These are phyloP conservation scores for Stagonosporopsis rhizophila DNA, from an alignment of 2,329 filamentous ascomycete genomes.

Conservation along the genomic window DNA sequence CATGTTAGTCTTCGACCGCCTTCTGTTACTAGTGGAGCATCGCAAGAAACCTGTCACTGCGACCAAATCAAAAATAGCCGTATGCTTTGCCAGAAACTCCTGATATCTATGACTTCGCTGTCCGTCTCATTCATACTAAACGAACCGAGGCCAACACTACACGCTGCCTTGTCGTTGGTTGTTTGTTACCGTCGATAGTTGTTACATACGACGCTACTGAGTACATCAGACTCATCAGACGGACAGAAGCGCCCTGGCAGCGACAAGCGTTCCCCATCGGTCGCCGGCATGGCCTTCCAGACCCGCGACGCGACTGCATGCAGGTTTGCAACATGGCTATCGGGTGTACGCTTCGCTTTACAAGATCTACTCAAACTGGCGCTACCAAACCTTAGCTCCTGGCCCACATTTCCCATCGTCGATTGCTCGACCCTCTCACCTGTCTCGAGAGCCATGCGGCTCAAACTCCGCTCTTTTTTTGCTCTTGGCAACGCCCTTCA, in stretches of 20 bases:
- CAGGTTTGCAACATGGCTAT: constrained; percentile 4
- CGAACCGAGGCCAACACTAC: neutral
- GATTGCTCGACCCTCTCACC: neutral
- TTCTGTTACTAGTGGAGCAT: neutral
- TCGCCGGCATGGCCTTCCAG: neutral
- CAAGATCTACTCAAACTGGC: neutral
- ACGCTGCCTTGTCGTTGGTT: constrained; percentile 4
- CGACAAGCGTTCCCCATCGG: neutral
- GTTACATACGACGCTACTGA: no score
- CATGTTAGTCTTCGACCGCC: neutral
- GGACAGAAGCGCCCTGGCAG: no score
- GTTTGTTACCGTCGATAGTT: constrained; percentile 4
- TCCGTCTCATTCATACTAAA: neutral
- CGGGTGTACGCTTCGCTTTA: neutral
- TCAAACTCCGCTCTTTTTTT: neutral
- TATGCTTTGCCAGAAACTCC: neutral
- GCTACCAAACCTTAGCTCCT: constrained; percentile 4
- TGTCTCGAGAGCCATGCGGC: neutral
- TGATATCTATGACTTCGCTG: neutral
- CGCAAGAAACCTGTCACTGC: neutral
- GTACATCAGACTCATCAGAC: no score
- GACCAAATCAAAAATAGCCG: neutral
- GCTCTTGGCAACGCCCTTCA: constrained; percentile 16
- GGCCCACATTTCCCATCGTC: neutral
- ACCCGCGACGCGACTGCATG: constrained; percentile 3